A percentile compares a stretch with the other conserved stretches of the same genome.
These are phyloP conservation scores for Onygenales sp. DNA, from an alignment of 2,329 filamentous ascomycete genomes.

Conservation along the genomic window DNA sequence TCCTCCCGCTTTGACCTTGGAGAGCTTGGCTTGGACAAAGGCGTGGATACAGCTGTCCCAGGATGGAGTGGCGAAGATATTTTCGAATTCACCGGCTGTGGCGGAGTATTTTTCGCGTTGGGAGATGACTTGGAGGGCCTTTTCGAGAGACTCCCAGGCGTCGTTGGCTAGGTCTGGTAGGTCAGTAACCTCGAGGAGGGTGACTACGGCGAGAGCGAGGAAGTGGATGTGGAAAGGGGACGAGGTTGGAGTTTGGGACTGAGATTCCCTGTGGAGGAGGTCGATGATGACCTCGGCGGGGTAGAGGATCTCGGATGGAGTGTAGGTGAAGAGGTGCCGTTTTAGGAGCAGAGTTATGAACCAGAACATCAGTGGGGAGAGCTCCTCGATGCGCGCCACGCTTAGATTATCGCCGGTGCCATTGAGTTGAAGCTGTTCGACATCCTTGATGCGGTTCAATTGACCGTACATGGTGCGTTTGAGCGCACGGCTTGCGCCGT, in stretches of 20 bases:
- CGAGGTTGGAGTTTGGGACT: constrained; percentile 17
- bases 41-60: constrained; percentile 33
- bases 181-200: constrained; percentile 33
- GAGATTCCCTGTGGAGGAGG: constrained; percentile 27
- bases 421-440: constrained; percentile 24
- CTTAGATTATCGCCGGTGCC: constrained; percentile 18
- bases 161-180: constrained; percentile 28
- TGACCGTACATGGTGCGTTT: constrained; percentile 26
- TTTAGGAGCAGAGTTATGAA: constrained; percentile 32
- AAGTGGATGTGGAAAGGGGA: constrained; percentile 35
- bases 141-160: constrained; percentile 37
- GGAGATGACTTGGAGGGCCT: constrained; percentile 42
- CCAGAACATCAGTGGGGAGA: constrained; percentile 35
- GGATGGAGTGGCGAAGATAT: constrained; percentile 28
- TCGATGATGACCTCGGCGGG: constrained; percentile 31
- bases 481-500: constrained; percentile 26
- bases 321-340: constrained; percentile 33
- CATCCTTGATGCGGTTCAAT: constrained; percentile 28
- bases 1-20: constrained; percentile 22
- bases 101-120: constrained; percentile 28
- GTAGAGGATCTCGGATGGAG: constrained; percentile 32
- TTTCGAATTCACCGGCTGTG: constrained; percentile 25
- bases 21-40: constrained; percentile 30
- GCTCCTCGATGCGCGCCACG: constrained; percentile 23
- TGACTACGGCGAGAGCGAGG: constrained; percentile 31